Conservation (phyloP, 2,329 filamentous ascomycete genomes). For the Colletotrichum abscissum region DNA sequence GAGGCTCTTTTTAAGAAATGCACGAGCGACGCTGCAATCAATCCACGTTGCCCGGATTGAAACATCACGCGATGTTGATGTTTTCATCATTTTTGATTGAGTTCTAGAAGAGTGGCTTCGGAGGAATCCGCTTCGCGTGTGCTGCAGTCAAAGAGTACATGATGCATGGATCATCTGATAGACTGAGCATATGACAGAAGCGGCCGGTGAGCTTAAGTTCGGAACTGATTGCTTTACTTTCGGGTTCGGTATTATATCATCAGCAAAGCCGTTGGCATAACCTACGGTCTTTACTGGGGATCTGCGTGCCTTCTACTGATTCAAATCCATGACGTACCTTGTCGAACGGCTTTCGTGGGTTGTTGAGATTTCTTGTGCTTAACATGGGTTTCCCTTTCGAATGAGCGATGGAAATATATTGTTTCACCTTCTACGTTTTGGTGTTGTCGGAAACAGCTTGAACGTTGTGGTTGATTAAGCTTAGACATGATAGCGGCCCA, state of each 20-base stretch:
- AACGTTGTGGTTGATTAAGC: not conserved
- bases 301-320: not conserved
- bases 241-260: not conserved
- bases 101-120: not conserved
- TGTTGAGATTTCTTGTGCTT: not conserved
- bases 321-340: not conserved
- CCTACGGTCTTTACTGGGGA: not conserved
- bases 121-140: not conserved
- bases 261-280: not conserved
- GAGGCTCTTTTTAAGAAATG: not conserved
- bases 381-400: not conserved
- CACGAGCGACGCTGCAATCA: not conserved
- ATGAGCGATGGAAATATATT: not conserved
- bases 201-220: not conserved
- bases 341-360: not conserved
- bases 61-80: not conserved
- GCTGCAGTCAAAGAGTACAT: not conserved
- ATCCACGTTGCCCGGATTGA: not conserved
- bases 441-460: not conserved
- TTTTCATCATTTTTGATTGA: not conserved
- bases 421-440: not conserved
- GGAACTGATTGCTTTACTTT: not conserved
- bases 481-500: not conserved
- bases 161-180: not conserved
- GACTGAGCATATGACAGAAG: not conserved